Evolutionary conservation across 2,329 filamentous ascomycete species (phyloP).

Genomic region (Aspergillus aculeatinus): DNA sequence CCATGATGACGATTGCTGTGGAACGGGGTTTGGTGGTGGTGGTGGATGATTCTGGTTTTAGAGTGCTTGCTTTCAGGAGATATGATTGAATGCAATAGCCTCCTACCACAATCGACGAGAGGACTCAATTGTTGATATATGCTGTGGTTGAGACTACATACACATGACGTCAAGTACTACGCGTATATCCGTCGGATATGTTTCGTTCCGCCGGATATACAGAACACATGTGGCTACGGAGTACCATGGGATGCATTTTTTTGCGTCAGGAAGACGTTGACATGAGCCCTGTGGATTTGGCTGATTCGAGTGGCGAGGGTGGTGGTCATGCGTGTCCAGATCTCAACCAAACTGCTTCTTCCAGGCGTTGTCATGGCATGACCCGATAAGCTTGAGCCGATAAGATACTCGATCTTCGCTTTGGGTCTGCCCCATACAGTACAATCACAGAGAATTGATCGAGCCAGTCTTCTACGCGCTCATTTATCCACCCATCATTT

Average conservation of each 20-base stretch:
- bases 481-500: too few relatives aligned
- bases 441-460: too few relatives aligned
- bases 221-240: neutral
- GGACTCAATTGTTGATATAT: neutral
- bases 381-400: too few relatives aligned
- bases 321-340: too few relatives aligned
- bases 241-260: neutral
- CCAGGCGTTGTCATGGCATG: too few relatives aligned
- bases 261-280: neutral
- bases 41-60: too few relatives aligned
- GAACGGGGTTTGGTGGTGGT: neutral
- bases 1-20: neutral
- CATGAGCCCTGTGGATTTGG: neutral
- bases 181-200: neutral
- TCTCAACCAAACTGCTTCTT: too few relatives aligned
- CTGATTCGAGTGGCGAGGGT: too few relatives aligned
- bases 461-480: too few relatives aligned
- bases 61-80: neutral
- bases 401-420: too few relatives aligned
- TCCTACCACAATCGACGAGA: neutral
- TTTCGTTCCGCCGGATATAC: constrained; percentile 2
- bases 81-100: neutral
- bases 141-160: neutral
- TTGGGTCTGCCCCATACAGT: too few relatives aligned
- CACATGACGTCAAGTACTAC: constrained; percentile 2